These are phyloP conservation scores for Colletotrichum tofieldiae DNA, from an alignment of 2,329 filamentous ascomycete genomes.

Conservation along the genomic window DNA sequence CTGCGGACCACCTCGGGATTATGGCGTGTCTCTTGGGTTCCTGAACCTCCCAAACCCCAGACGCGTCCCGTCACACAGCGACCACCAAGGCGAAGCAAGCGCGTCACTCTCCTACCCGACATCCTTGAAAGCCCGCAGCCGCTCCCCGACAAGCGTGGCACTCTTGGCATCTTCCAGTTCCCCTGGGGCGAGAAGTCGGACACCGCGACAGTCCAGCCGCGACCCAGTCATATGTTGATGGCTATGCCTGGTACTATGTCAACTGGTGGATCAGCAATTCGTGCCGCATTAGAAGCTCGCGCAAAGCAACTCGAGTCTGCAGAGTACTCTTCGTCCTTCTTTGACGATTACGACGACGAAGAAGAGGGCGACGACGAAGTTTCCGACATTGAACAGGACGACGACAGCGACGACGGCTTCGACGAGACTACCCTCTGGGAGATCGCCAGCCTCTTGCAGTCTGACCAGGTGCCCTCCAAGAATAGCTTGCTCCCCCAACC, in stretches of 20 bases:
- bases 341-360: constrained; percentile 71
- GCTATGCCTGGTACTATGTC: constrained; percentile 69
- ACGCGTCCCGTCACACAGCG: constrained; percentile 65
- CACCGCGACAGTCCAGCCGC: constrained; percentile 62
- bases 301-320: constrained; percentile 55
- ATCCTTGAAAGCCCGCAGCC: constrained; percentile 75
- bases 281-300: constrained; percentile 51
- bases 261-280: constrained; percentile 53
- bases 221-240: constrained; percentile 56
- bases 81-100: constrained; percentile 69
- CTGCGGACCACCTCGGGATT: constrained; percentile 46
- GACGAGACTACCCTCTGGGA: constrained; percentile 76
- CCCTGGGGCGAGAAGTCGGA: constrained; percentile 77
- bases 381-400: constrained; percentile 52
- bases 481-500: constrained; percentile 63
- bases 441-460: constrained; percentile 72
- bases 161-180: constrained; percentile 76
- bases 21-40: constrained; percentile 47
- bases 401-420: constrained; percentile 66
- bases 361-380: constrained; percentile 56
- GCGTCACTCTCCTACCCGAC: constrained; percentile 73
- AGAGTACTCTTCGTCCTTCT: constrained; percentile 68
- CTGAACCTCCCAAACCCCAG: constrained; percentile 47
- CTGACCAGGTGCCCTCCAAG: constrained; percentile 66
- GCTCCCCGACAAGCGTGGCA: constrained; percentile 70